Evolutionary conservation across 164 flowering plant species (phyloP).

Genomic region (Warburgia ugandensis): DNA sequence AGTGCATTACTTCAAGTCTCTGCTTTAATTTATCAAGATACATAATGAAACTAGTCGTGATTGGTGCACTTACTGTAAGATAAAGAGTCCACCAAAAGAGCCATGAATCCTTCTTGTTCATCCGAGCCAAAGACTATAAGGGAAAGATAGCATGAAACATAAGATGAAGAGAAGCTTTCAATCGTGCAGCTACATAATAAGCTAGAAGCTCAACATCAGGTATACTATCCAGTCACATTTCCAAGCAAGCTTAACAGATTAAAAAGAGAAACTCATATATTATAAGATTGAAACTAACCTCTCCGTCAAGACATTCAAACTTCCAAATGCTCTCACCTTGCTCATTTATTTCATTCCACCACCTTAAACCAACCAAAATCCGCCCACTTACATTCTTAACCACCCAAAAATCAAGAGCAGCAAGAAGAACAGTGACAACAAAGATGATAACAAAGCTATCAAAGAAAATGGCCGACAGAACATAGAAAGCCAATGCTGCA

Average conservation of each 20-base stretch:
- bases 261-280: too few relatives aligned
- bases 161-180: background rate
- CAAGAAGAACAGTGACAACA: slow-evolving; percentile 83
- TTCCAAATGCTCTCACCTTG: slow-evolving; percentile 92
- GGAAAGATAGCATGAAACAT: slow-evolving; percentile 9
- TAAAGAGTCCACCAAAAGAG: slow-evolving; percentile 98
- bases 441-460: slow-evolving; percentile 84
- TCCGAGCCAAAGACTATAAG: slow-evolving; percentile 75
- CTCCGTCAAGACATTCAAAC: slow-evolving; percentile 91
- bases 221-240: too few relatives aligned
- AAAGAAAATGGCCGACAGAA: slow-evolving; percentile 74
- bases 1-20: too few relatives aligned
- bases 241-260: too few relatives aligned
- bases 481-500: slow-evolving; percentile 82
- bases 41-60: too few relatives aligned
- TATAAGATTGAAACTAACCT: slow-evolving; percentile 34
- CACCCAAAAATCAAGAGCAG: slow-evolving; percentile 97
- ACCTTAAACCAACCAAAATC: slow-evolving; percentile 88
- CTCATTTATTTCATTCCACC: slow-evolving; percentile 98
- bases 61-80: slow-evolving; percentile 64
- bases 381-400: slow-evolving; percentile 97
- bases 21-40: too few relatives aligned
- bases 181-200: too few relatives aligned
- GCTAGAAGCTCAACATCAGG: too few relatives aligned
- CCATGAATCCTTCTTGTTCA: slow-evolving; percentile 99